Evolutionary conservation across 345 rosid genomes (phyloP), one percentile per base, ranked within the genome.

Genomic region (Citrus reticulata): DNA sequence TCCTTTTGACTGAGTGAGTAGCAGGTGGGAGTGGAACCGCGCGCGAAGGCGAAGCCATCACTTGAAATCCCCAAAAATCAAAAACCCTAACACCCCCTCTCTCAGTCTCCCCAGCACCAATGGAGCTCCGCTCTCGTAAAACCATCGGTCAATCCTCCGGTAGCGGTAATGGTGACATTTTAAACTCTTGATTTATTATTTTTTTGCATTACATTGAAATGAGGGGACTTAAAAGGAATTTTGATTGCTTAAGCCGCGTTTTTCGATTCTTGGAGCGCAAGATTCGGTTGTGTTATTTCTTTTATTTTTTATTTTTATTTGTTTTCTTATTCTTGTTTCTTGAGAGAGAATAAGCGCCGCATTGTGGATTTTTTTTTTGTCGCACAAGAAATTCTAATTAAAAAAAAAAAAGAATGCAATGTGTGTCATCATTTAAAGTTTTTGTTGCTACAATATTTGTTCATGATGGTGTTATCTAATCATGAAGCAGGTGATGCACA

Each of bases 81-180:
- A 51, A 51, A 76, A 66, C 78, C 78, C 72, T 76, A 76, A 34
- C 22, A 9, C 30, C 37, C 17, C 14, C 29, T 49, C 51, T 46
- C 17, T 46, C 51, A 46, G 51, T 46, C 5, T 46, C 16, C 51
- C 49, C 51, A 3, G 51, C 17, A 46, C 51, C 61, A 30, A 76
- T 76, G 79, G 64, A 64, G 64, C 78, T 76, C 9, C 78, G 78
- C 22, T 76, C 78, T 13, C 64, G 65, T 55, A 57, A 34, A 66
- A 67, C 22, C 49, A 32, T 67, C 24, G 72, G 64, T 19, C 19
- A 67, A 19, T 54, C 79, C 9, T 55, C 79, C 11, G 29, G 2
- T 20, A 4, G 19, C 17, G 72, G 72, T 76, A 76, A 66, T 19
- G 58, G 58, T 6, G 5, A 54, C 37, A 20, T 39, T 40, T n/a